phyloP scores from a whole-genome alignment of 2,329 filamentous ascomycete species.

The Diaporthe amygdali region DNA sequence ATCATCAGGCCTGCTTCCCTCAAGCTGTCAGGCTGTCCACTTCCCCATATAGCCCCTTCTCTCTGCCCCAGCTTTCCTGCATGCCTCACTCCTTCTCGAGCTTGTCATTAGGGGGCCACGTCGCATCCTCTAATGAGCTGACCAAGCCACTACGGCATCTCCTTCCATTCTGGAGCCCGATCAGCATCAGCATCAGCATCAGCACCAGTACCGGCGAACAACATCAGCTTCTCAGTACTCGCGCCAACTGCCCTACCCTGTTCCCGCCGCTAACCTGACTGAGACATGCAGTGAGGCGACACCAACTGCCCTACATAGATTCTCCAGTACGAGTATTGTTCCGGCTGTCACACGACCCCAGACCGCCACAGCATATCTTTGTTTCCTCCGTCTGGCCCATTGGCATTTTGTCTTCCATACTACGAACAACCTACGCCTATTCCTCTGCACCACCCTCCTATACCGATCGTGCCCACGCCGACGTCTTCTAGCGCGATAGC shows the following conservation, averaged over 20 bases:
- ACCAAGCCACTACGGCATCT: neutral
- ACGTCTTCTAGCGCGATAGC: neutral
- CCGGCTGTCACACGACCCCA: conserved; percentile 12
- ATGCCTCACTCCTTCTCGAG: neutral
- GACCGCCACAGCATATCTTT: conserved; percentile 9
- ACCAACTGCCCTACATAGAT: conserved; percentile 2
- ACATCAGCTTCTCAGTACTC: neutral
- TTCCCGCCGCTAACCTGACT: conserved; percentile 23
- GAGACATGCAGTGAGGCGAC: neutral
- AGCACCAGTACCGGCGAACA: neutral
- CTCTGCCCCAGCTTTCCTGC: neutral
- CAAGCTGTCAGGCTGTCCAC: neutral
- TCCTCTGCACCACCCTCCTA: neutral
- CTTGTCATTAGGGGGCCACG: neutral
- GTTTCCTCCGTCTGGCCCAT: neutral
- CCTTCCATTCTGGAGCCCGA: neutral
- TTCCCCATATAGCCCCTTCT: neutral
- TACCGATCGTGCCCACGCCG: neutral
- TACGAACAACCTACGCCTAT: neutral
- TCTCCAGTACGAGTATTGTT: neutral
- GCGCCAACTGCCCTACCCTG: neutral
- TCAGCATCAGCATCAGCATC: conserved; percentile 8
- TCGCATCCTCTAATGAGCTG: neutral
- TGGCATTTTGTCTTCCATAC: neutral
- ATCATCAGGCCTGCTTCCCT: neutral